Base-by-base conservation (phyloP, 2,329 filamentous ascomycete genomes). In the Exophiala xenobiotica region DNA sequence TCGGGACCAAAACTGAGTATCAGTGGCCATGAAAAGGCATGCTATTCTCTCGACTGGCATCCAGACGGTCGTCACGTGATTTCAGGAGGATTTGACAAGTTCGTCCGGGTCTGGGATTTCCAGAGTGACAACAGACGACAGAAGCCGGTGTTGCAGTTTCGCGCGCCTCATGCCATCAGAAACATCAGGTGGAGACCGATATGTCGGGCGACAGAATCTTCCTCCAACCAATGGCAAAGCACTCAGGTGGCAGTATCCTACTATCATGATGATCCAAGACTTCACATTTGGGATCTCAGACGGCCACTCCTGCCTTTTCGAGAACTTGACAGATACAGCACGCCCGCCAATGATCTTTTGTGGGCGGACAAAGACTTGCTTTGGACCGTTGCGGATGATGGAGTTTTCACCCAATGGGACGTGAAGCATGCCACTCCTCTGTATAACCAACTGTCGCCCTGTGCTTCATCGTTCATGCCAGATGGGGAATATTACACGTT, bases 231-330 rank as follows among this genome's bases (percentile, higher is more conserved):
- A 35, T 80, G 79, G 69, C 78, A 83, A 60, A 82, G 79, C 51
- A 84, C 79, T 7, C 81, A 85, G 60, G 63, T 86, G 20, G 79
- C 80, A 31, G 83, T 82, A 2, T 78, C 78, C 4, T 85, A 85
- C 63, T 79, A 83, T 61, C 74, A 78, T 45, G 76, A 82, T 56
- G 79, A 85, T 63, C 75, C 82, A 0, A 70, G 78, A 26, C 70
- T 85, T 46, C 82, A 85, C 61, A 67, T 85, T 3, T 86, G 82
- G 82, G 82, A 86, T 64, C 76, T 85, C 57, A 77, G 80, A 29
- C 74, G 82, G 26, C 80, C 81, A 4, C 73, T 77, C 59, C 67
- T 85, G n/a, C 82, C 82, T 1, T 83, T 81, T 61, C 75, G 79
- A 35, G 81, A 84, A 61, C 74, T 85, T 56, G 74, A 77, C 62